Evolutionary conservation across 2,329 filamentous ascomycete species (phyloP), one percentile per base, ranked within the genome.

Genomic region (Amauroascus verrucosus): DNA sequence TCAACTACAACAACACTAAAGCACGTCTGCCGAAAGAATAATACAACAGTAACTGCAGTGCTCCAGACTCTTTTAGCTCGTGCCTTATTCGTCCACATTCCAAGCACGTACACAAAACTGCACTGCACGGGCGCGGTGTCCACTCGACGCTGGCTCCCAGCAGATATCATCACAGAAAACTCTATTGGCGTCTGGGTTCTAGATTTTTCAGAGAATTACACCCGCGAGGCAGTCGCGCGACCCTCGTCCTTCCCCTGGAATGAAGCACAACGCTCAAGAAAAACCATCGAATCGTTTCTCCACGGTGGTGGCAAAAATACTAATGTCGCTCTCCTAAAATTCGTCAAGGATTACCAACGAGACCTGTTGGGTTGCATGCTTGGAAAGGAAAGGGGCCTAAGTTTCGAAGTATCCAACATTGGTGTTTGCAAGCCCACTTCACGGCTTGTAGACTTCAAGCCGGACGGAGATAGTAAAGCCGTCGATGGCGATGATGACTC

Each of bases 401-500:
- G 65, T 7, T 73, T 70, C 20, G 74, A 77, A 56, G 53, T 77
- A 6, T 75, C 74, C 0, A 77, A 75, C 59, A 51, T 77, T 3
- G 75, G 75, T 0, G 60, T 69, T 1, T 64, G 71, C 44, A 59
- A 58, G 13, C 7, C 28, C n/a, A 16, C 30, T 3, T 24, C 43
- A 26, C 16, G 6, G 3, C 13, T 8, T 33, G 14, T 6, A 32
- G n/a, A 18, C 14, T 28, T 22, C 22, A n/a, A 22, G 6, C n/a
- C 13, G 6, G 38, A 48, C 1, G 53, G 54, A 14, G 30, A 35
- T 41, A 44, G 48, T n/a, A 47, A 35, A 14, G 56, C 55, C 13
- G 11, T 58, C 3, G 53, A 56, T 30, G 52, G 55, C 35, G 32
- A 22, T 22, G 37, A 9, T n/a, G n/a, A n/a, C n/a, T n/a, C n/a